Conservation (phyloP, 208 protist species). For the Vickermania ingenoplastis region DNA sequence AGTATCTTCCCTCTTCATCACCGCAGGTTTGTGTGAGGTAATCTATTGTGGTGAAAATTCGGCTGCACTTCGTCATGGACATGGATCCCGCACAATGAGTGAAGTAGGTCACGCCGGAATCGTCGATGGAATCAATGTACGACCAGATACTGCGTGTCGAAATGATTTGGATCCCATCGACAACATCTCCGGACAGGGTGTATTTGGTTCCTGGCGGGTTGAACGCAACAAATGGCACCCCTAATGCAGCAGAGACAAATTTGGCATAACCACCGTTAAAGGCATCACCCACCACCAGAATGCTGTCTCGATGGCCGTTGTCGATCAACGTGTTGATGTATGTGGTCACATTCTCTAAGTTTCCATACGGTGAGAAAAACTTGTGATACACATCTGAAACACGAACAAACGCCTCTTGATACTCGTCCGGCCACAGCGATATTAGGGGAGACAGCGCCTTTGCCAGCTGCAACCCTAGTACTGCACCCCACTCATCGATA, state of each 20-base stretch:
- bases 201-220: constrained; percentile 73
- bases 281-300: constrained; percentile 75
- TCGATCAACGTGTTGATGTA: constrained; percentile 44
- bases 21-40: constrained; percentile 46
- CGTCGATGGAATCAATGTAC: constrained; percentile 74
- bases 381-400: constrained; percentile 50
- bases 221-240: constrained; percentile 63
- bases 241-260: constrained; percentile 31
- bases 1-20: constrained; percentile 31
- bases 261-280: constrained; percentile 89
- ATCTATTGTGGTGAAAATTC: constrained; percentile 54
- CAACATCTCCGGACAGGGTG: constrained; percentile 13
- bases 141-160: constrained; percentile 51
- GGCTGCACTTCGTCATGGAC: constrained; percentile 45
- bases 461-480: constrained; percentile 58
- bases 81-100: constrained; percentile 35
- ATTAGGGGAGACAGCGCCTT: constrained; percentile 57
- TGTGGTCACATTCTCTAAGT: constrained; percentile 31
- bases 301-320: constrained; percentile 13
- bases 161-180: constrained; percentile 43
- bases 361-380: constrained; percentile 45
- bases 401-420: constrained; percentile 40
- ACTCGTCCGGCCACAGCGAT: constrained; percentile 58
- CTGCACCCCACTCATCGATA: constrained; percentile 75
- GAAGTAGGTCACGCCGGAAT: constrained; percentile 40